Evolutionary conservation across 768 basidiomycete genomes (phyloP).

Genomic region (Gloeopeniophorella convolvens): DNA sequence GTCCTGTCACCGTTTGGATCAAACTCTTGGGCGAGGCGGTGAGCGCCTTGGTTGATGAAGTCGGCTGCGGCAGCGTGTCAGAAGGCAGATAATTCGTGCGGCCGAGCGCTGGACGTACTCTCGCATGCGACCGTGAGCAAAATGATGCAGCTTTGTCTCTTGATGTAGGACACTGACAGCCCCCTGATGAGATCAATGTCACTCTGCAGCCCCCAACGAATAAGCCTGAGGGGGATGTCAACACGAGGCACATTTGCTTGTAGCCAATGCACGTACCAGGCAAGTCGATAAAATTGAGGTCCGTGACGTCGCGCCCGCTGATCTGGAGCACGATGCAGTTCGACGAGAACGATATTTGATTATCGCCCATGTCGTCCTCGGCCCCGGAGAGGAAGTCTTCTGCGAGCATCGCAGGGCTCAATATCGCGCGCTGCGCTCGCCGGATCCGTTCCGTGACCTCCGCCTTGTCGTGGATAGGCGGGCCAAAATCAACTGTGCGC

Average conservation of each 20-base stretch:
- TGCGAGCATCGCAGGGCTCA: slow-evolving; percentile 42
- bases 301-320: slow-evolving; percentile 33
- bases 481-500: slow-evolving; percentile 24
- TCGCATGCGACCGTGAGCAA: slow-evolving; percentile 58
- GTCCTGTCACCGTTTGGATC: slow-evolving; percentile 63
- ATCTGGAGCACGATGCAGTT: slow-evolving; percentile 35
- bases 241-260: not conserved
- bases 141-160: slow-evolving; percentile 56
- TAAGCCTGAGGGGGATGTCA: slow-evolving; percentile 36
- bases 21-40: slow-evolving; percentile 50
- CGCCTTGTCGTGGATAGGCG: slow-evolving; percentile 41
- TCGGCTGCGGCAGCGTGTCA: slow-evolving; percentile 44
- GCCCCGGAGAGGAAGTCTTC: slow-evolving; percentile 35
- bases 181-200: slow-evolving; percentile 59
- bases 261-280: slow-evolving; percentile 27
- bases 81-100: not conserved
- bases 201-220: slow-evolving; percentile 38
- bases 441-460: slow-evolving; percentile 62
- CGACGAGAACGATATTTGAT: slow-evolving; percentile 30
- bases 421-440: slow-evolving; percentile 57
- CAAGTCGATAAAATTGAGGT: slow-evolving; percentile 37
- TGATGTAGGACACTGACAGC: slow-evolving; percentile 54
- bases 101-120: slow-evolving; percentile 35
- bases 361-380: slow-evolving; percentile 24
- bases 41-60: slow-evolving; percentile 74